phyloP scores from a whole-genome alignment of 202 grass and related monocot species.

The Elaeis oleifera region DNA sequence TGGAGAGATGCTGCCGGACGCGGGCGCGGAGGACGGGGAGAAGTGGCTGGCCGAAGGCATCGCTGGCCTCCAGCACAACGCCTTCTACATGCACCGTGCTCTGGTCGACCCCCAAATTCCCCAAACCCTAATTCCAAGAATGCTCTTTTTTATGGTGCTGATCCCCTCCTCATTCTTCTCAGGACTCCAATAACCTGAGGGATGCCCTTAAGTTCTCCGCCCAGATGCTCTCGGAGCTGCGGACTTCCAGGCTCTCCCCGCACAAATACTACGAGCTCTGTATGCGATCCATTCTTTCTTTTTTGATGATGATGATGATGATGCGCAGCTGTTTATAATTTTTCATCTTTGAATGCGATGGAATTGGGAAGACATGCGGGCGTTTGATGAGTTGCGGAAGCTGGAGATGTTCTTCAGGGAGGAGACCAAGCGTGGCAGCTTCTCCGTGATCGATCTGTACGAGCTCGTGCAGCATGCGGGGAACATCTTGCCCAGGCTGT shows the following conservation, averaged over 20 bases:
- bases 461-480: slow-evolving; percentile 99
- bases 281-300: slow-evolving; percentile 26
- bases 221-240: slow-evolving; percentile 98
- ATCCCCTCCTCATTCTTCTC: neutral
- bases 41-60: slow-evolving; percentile 97
- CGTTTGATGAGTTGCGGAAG: slow-evolving; percentile 92
- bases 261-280: slow-evolving; percentile 99
- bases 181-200: slow-evolving; percentile 98
- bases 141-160: neutral
- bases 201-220: slow-evolving; percentile 97
- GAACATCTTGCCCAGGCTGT: slow-evolving; percentile 94
- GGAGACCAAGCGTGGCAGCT: slow-evolving; percentile 69
- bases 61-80: slow-evolving; percentile 96
- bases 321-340: too few relatives aligned
- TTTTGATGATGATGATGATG: too few relatives aligned
- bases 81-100: slow-evolving; percentile 96
- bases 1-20: slow-evolving; percentile 49
- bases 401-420: slow-evolving; percentile 99
- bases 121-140: slow-evolving; percentile 6
- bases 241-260: slow-evolving; percentile 86
- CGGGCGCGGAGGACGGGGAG: slow-evolving; percentile 78
- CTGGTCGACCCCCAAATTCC: slow-evolving; percentile 40
- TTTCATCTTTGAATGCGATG: too few relatives aligned
- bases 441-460: slow-evolving; percentile 83
- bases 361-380: slow-evolving; percentile 65